Percentiles rank a stretch among this genome's conserved stretches.
These are phyloP conservation scores for Pythium grandisporangium DNA, from an alignment of 352 stramenopile species.

Conservation along the genomic window DNA sequence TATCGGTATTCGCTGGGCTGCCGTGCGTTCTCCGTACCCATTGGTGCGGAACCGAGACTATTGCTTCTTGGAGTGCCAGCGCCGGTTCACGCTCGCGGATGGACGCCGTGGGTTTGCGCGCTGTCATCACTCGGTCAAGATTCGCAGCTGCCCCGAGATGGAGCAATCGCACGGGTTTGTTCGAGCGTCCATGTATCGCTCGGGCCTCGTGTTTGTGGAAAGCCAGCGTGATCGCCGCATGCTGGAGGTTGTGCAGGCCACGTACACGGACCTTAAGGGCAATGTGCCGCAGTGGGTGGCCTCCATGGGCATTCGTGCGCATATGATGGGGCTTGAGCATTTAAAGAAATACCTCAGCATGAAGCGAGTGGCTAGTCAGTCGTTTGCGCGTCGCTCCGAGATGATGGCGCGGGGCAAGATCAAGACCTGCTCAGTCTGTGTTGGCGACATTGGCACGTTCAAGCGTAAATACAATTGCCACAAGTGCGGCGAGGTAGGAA, in stretches of 20 bases:
- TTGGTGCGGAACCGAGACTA: slow-evolving; percentile 71
- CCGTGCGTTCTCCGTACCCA: slow-evolving; percentile 57
- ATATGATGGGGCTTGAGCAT: slow-evolving; percentile 67
- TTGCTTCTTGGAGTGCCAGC: slow-evolving; percentile 72
- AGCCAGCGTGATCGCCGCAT: slow-evolving; percentile 62
- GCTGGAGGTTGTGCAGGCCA: slow-evolving; percentile 68
- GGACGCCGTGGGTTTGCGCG: slow-evolving; percentile 53
- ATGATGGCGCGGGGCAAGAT: slow-evolving; percentile 54
- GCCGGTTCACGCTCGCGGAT: slow-evolving; percentile 47
- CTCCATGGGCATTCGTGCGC: slow-evolving; percentile 38
- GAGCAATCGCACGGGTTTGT: slow-evolving; percentile 74
- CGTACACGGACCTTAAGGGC: slow-evolving; percentile 76
- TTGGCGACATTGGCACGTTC: slow-evolving; percentile 75
- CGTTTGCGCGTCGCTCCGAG: slow-evolving; percentile 52
- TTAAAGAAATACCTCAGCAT: slow-evolving; percentile 77
- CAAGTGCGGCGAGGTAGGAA: slow-evolving; percentile 59
- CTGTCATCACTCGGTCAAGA: slow-evolving; percentile 80
- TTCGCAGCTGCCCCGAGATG: slow-evolving; percentile 77
- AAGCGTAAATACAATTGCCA: slow-evolving; percentile 78
- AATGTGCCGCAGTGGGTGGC: slow-evolving; percentile 68
- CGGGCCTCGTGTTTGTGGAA: slow-evolving; percentile 70
- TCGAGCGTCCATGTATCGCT: slow-evolving; percentile 76
- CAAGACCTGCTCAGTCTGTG: slow-evolving; percentile 76
- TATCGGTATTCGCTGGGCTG: slow-evolving; percentile 72
- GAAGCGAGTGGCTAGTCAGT: slow-evolving; percentile 70